Evolutionary conservation across 2,329 filamentous ascomycete species (phyloP), one percentile per base, ranked within the genome.

Genomic region (Epicoccum sorghinum): DNA sequence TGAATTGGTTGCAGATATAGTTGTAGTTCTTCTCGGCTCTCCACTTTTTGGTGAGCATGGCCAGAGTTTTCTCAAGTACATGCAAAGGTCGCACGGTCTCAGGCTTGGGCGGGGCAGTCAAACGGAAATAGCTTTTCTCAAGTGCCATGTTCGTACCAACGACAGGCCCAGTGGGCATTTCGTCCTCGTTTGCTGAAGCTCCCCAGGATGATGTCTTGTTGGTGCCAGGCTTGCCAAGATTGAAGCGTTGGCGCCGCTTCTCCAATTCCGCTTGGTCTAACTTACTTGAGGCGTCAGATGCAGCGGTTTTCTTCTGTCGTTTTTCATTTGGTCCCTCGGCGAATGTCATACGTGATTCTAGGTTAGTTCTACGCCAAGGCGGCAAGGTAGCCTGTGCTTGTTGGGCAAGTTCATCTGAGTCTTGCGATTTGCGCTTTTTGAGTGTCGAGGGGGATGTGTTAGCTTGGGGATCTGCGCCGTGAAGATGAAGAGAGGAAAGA

Each of bases 1-100:
- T 99, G 83, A 99, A 96, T 82, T 99, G 95, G 74, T 99, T 93
- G 84, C 95, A 98, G 61, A 97, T 96, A 78, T 97, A 99, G 65
- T 86, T 88, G 77, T 99, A 99, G 78, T 98, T 96, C 78, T 88
- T 89, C 68, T 97, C 92, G 65, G 88, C 86, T 72, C 87, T 89
- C 95, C 95, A 99, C 78, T 96, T 98, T 79, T 88, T 90, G 80
- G 96, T 96, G 60, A 99, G 80, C 43, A 96, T 79, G 64, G 96
- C 91, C 75, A 99, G 78, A 5, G 93, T 93, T 77, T 95, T 87
- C 64, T 89, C 86, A 60, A 99, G 79, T 22, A 99, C 81, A 43
- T 78, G 78, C 70, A 96, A 83, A 22, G 95, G 95, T 40, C 95
- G 92, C 45, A 99, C 95, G 66, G 89, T 88, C 69, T 93, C 89